phyloP scores from a whole-genome alignment of 164 flowering plant genomes.

The Vitis rotundifolia region DNA sequence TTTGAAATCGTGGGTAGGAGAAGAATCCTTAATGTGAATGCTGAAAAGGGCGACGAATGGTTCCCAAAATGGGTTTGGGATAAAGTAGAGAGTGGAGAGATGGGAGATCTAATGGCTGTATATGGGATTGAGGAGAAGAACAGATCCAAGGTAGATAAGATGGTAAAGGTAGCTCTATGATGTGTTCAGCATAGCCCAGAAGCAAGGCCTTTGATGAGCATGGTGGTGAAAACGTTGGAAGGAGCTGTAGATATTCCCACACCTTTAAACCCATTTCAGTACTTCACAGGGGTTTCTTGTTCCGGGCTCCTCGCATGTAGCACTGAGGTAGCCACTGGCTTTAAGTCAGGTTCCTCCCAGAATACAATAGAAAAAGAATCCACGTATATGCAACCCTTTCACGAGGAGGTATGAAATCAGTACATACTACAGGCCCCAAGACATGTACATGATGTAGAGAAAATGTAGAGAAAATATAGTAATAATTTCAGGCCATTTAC shows the following conservation, averaged over 20 bases:
- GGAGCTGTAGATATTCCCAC: conserved; percentile 2
- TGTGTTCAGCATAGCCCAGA: conserved; percentile 10
- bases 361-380: too few species aligned
- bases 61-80: conserved; percentile 8
- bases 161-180: conserved; percentile 8
- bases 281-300: background rate
- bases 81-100: background rate
- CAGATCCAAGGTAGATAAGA: background rate
- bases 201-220: conserved; percentile 7
- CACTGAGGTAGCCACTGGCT: too few species aligned
- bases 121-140: conserved; percentile 2
- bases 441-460: too few species aligned
- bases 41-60: background rate
- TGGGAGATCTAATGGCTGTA: background rate
- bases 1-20: conserved; percentile 11
- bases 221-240: conserved; percentile 10
- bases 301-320: too few species aligned
- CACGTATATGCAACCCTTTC: too few species aligned
- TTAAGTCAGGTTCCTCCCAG: too few species aligned
- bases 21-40: background rate
- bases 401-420: too few species aligned
- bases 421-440: too few species aligned
- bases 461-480: too few species aligned
- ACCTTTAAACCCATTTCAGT: conserved; percentile 9
- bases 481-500: too few species aligned